These are phyloP conservation scores for Alnus glutinosa DNA, from an alignment of 306 rosid species.

Conservation along the genomic window DNA sequence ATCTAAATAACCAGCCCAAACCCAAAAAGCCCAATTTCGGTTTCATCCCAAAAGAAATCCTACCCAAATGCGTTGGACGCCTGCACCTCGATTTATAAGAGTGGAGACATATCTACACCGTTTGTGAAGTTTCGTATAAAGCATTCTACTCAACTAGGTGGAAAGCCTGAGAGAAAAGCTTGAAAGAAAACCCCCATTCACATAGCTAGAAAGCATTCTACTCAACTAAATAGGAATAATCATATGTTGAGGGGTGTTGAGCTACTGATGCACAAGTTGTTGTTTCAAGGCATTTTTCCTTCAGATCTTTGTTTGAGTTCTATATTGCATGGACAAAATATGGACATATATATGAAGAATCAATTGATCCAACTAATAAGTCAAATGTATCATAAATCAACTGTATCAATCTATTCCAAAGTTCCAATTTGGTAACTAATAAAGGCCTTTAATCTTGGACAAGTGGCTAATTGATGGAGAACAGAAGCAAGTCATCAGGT, in stretches of 20 bases:
- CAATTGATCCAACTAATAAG: background rate
- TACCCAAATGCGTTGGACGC: no score
- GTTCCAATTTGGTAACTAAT: background rate
- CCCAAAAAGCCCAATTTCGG: no score
- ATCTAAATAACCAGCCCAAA: no score
- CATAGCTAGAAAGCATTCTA: no score
- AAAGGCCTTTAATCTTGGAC: slow-evolving; percentile 15
- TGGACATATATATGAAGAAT: background rate
- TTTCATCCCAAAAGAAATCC: no score
- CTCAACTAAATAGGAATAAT: no score
- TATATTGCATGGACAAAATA: background rate
- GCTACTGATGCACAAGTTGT: background rate
- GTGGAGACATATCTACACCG: no score
- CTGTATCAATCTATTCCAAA: background rate
- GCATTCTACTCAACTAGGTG: no score
- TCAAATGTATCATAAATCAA: background rate
- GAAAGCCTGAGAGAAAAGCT: no score
- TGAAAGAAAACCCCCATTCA: no score
- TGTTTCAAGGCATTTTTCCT: background rate
- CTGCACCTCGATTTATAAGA: no score
- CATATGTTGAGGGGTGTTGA: background rate
- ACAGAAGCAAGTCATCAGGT: slow-evolving; percentile 8
- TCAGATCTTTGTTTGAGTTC: background rate
- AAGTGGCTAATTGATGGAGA: slow-evolving; percentile 18
- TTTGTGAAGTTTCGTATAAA: no score